These are phyloP conservation scores for Gossypium raimondii DNA, from an alignment of 345 rosid species.

Conservation along the genomic window DNA sequence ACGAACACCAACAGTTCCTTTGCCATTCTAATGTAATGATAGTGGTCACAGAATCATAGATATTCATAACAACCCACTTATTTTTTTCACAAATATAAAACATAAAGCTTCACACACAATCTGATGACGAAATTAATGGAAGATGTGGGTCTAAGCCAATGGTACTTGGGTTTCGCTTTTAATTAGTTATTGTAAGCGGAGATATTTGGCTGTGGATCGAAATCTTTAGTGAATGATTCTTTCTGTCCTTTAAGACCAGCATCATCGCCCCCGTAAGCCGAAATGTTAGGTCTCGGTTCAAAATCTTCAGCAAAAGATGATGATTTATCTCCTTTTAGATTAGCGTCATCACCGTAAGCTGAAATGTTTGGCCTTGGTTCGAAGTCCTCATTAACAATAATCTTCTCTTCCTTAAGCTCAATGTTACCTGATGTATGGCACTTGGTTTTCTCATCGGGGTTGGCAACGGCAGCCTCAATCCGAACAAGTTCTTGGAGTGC, in stretches of 20 bases:
- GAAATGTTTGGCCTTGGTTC: slow-evolving; percentile 13
- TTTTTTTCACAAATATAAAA: too few species aligned
- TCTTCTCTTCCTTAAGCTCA: not conserved
- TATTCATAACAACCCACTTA: too few species aligned
- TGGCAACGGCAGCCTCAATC: not conserved
- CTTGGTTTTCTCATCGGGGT: not conserved
- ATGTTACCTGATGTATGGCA: not conserved
- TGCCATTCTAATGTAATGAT: too few species aligned
- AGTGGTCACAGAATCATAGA: too few species aligned
- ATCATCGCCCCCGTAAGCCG: slow-evolving; percentile 5
- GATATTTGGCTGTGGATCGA: not conserved
- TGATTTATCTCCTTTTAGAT: not conserved
- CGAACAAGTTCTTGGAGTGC: slow-evolving; percentile 16
- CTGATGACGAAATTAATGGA: too few species aligned
- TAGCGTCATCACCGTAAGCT: not conserved
- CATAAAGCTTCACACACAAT: too few species aligned
- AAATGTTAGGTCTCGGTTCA: slow-evolving; percentile 12
- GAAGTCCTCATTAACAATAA: not conserved
- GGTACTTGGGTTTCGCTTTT: not conserved
- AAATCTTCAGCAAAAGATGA: slow-evolving; percentile 3
- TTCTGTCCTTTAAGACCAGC: not conserved
- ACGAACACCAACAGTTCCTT: too few species aligned
- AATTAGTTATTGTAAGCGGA: not conserved
- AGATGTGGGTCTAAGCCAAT: not conserved
- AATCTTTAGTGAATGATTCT: not conserved